Base-by-base conservation (phyloP, 352 stramenopile genomes). In the Phytopythium aichiense region DNA sequence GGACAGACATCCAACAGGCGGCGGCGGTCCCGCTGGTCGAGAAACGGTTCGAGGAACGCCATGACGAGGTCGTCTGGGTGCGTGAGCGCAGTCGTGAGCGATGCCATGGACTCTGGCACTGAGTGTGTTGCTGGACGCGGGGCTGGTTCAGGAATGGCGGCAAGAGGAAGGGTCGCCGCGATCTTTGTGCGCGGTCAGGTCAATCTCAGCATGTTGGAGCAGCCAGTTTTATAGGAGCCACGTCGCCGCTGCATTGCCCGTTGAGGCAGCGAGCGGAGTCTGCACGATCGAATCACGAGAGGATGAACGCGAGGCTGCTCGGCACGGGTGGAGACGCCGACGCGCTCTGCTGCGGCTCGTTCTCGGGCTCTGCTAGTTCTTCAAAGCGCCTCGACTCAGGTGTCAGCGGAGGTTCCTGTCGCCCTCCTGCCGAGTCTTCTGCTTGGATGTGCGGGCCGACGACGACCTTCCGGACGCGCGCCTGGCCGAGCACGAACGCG, bases 401-500 rank as follows among this genome's bases (percentile, higher is more conserved):
- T 4, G 18, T 7, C 4, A 18, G 0, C 23, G 15, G 16, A 46
- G 18, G 16, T 46, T 22, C 40, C n/a, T 8, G 2, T 0, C n/a
- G 40, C 15, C 6, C 16, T 8, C 20, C 42, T 5, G 38, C 38
- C 6, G 12, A 7, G 16, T 9, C 16, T 45, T 25, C 42, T 4
- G 16, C 1, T 12, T 49, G n/a, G 18, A 22, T 7, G 4, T 28
- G 46, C 23, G 31, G 50, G 7, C 50, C 50, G 30, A 42, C 16
- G 30, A 56, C 15, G 20, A 43, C 40, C 50, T 56, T 56, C 1
- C 23, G 22, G 6, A 43, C 11, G 18, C 8, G 28, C 50, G 50
- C 50, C 30, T 58, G 9, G 2, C 69, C 71, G 12, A 85, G 63
- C 56, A 87, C 65, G 58, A 62, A 61, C 33, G 64, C 58, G 25